phyloP scores from a whole-genome alignment of 495 filamentous ascomycete genomes.

The Jackrogersella minutella region DNA sequence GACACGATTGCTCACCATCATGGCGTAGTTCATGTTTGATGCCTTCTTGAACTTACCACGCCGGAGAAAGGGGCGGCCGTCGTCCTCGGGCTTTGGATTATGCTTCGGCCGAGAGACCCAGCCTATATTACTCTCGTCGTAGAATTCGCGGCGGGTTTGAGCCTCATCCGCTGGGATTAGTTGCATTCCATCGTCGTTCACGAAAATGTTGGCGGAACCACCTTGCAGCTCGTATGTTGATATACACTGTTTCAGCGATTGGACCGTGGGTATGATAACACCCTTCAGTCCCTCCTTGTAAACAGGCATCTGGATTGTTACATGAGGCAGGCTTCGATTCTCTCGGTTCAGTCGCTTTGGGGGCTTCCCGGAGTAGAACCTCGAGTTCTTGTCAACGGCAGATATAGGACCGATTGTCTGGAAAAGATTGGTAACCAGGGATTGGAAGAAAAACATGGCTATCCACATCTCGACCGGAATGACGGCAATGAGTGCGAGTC shows the following conservation, averaged over 20 bases:
- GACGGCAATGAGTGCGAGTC: conserved; percentile 57
- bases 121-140: conserved; percentile 68
- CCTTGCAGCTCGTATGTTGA: conserved; percentile 74
- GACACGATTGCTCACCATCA: conserved; percentile 65
- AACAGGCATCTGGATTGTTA: conserved; percentile 79
- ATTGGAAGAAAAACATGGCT: conserved; percentile 70
- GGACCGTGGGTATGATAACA: conserved; percentile 70
- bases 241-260: conserved; percentile 69
- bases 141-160: conserved; percentile 67
- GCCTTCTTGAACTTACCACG: conserved; percentile 78
- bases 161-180: conserved; percentile 64
- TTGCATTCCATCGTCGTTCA: conserved; percentile 77
- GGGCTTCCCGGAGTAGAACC: conserved; percentile 65
- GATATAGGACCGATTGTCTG: conserved; percentile 68
- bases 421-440: conserved; percentile 61
- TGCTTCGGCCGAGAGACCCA: conserved; percentile 69
- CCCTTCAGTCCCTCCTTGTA: conserved; percentile 74
- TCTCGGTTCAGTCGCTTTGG: conserved; percentile 59
- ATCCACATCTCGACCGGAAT: conserved; percentile 64
- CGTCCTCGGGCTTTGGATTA: conserved; percentile 56
- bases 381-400: conserved; percentile 64
- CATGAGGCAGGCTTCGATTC: conserved; percentile 62
- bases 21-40: conserved; percentile 76
- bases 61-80: conserved; percentile 58
- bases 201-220: conserved; percentile 73